Conservation (phyloP, 257 asterid species). For the Cynanchum wilfordii region DNA sequence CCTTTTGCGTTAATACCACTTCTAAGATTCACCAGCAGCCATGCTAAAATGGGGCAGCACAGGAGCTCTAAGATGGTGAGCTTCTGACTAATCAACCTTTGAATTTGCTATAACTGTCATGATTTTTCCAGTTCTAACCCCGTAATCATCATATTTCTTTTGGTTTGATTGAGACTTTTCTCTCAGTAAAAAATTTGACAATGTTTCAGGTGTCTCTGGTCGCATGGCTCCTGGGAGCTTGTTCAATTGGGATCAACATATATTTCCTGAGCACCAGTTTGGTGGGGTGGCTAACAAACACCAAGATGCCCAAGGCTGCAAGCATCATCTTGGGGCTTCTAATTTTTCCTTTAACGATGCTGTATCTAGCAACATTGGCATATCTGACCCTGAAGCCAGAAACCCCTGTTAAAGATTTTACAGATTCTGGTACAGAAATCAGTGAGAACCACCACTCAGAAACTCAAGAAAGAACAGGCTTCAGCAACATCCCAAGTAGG, state of each 20-base stretch:
- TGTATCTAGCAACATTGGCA: constrained; percentile 13
- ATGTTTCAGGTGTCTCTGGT: neutral
- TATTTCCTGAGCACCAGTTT: constrained; percentile 26
- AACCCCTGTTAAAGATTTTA: neutral
- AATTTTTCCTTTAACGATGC: neutral
- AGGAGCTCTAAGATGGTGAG: constrained; percentile 58
- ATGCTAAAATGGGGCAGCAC: constrained; percentile 74
- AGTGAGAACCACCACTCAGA: neutral
- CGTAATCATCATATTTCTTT: neutral
- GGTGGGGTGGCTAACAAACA: constrained; percentile 20
- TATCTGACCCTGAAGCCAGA: constrained; percentile 14
- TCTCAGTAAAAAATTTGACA: neutral
- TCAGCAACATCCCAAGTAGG: neutral
- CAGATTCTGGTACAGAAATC: constrained; percentile 3
- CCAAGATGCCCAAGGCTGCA: constrained; percentile 21
- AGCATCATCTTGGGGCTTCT: constrained; percentile 14
- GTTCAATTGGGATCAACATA: constrained; percentile 16
- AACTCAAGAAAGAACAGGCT: neutral
- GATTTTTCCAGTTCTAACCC: neutral
- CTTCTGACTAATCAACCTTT: neutral
- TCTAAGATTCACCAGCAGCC: constrained; percentile 89
- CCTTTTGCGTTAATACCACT: constrained; percentile 92
- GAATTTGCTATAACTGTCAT: neutral
- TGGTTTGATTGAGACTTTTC: neutral
- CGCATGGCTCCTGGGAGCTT: constrained; percentile 17